phyloP scores from a whole-genome alignment of 1,284 basidiomycete genomes.

The Salmacisia buchloeana region DNA sequence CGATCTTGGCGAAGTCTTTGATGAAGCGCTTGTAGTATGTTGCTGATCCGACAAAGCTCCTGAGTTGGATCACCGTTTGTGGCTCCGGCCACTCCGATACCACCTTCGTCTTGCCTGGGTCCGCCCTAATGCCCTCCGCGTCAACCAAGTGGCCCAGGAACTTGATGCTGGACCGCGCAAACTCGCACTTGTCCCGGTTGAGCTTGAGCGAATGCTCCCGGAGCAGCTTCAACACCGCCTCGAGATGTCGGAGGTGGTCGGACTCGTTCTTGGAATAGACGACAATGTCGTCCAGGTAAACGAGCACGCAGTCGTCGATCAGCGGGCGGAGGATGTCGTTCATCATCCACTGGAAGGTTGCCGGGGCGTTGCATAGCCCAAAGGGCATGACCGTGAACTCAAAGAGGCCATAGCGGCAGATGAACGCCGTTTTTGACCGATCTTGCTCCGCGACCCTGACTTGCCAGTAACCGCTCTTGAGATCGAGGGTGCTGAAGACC shows the following conservation, averaged over 20 bases:
- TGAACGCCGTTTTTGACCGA: slow-evolving; percentile 23
- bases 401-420: slow-evolving; percentile 10
- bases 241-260: not conserved
- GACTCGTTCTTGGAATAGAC: not conserved
- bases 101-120: slow-evolving; percentile 52
- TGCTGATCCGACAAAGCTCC: not conserved
- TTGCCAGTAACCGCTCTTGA: slow-evolving; percentile 19
- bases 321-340: not conserved
- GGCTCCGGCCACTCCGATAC: slow-evolving; percentile 53
- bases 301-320: not conserved
- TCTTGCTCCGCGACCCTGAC: slow-evolving; percentile 13
- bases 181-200: slow-evolving; percentile 10
- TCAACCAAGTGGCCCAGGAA: slow-evolving; percentile 54
- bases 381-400: slow-evolving; percentile 21
- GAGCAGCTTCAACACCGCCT: not conserved
- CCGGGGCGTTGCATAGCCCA: slow-evolving; percentile 11
- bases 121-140: slow-evolving; percentile 51
- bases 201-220: not conserved
- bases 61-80: slow-evolving; percentile 21
- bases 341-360: slow-evolving; percentile 5
- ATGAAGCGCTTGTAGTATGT: slow-evolving; percentile 7
- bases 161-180: slow-evolving; percentile 30
- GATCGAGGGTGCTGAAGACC: slow-evolving; percentile 46
- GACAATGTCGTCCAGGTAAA: not conserved
- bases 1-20: not conserved